Percentiles rank a stretch among this genome's conserved stretches.
phyloP scores from a whole-genome alignment of 352 stramenopile species.

The Phytophthora idaei region DNA sequence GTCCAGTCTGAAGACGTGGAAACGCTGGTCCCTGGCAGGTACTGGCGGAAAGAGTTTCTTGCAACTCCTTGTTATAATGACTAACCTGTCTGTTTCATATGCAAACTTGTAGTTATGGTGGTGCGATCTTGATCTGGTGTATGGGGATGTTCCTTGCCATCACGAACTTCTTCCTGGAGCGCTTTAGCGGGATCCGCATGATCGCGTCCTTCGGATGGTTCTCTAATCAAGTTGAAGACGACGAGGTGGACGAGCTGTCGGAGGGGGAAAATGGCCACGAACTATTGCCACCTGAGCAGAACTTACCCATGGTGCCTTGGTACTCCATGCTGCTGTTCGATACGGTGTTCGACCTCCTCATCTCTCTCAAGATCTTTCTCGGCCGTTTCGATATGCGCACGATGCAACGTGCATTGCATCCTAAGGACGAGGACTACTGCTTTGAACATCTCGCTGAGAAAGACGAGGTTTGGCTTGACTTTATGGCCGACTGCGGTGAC shows the following conservation, averaged over 20 bases:
- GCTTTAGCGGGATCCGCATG: conserved; percentile 79
- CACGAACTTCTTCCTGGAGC: conserved; percentile 86
- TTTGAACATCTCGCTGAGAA: conserved; percentile 84
- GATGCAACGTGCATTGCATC: conserved; percentile 89
- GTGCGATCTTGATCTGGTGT: conserved; percentile 84
- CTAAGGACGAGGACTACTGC: conserved; percentile 71
- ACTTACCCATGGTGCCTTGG: conserved; percentile 93
- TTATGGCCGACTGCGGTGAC: conserved; percentile 93
- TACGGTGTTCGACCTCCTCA: conserved; percentile 91
- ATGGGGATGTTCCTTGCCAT: conserved; percentile 80
- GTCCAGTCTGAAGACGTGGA: conserved; percentile 54
- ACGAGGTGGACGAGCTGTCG: conserved; percentile 40
- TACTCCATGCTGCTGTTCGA: conserved; percentile 94
- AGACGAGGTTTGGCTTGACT: conserved; percentile 93
- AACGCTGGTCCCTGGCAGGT: conserved; percentile 72
- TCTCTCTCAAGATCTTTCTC: conserved; percentile 94
- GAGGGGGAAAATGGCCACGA: conserved; percentile 60
- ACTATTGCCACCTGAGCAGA: conserved; percentile 70
- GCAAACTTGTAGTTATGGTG: conserved; percentile 57
- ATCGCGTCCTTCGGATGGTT: conserved; percentile 82
- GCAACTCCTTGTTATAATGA: neutral
- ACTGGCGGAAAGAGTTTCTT: neutral
- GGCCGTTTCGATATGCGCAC: conserved; percentile 90
- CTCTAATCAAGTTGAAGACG: conserved; percentile 51
- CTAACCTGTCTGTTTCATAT: conserved; percentile 1